Conservation (phyloP, 148 eudicot species). For the Euryodendron excelsum region DNA sequence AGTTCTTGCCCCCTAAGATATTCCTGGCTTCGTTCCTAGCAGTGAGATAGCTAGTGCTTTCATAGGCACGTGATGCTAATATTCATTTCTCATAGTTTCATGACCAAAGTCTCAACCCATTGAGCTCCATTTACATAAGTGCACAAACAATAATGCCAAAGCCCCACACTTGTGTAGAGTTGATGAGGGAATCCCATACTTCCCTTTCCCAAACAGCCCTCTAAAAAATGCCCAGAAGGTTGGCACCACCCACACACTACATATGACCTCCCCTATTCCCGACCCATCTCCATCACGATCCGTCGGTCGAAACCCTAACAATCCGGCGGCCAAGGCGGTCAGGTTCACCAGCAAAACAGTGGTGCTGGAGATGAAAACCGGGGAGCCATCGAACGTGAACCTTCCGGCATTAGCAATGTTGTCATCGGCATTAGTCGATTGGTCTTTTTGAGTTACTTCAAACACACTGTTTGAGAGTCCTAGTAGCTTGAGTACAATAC, state of each 20-base stretch:
- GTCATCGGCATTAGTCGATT: background rate
- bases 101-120: background rate
- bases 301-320: background rate
- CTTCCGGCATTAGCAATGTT: slow-evolving; percentile 12
- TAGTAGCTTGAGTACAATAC: slow-evolving; percentile 20
- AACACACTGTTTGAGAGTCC: slow-evolving; percentile 24
- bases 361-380: slow-evolving; percentile 29
- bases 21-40: too few relatives aligned
- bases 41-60: too few relatives aligned
- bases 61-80: too few relatives aligned
- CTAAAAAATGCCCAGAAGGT: slow-evolving; percentile 26
- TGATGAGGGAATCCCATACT: slow-evolving; percentile 40
- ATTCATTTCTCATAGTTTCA: too few relatives aligned
- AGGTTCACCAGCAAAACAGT: slow-evolving; percentile 28
- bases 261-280: slow-evolving; percentile 28
- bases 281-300: background rate
- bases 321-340: too few relatives aligned
- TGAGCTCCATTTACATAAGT: slow-evolving; percentile 8
- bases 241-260: slow-evolving; percentile 19
- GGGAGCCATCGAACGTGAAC: slow-evolving; percentile 33
- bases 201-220: slow-evolving; percentile 37
- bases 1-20: too few relatives aligned
- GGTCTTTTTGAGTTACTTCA: slow-evolving; percentile 37
- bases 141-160: slow-evolving; percentile 23
- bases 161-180: too few relatives aligned